Evolutionary conservation across 345 rosid species (phyloP).

Genomic region (Clausena lansium): DNA sequence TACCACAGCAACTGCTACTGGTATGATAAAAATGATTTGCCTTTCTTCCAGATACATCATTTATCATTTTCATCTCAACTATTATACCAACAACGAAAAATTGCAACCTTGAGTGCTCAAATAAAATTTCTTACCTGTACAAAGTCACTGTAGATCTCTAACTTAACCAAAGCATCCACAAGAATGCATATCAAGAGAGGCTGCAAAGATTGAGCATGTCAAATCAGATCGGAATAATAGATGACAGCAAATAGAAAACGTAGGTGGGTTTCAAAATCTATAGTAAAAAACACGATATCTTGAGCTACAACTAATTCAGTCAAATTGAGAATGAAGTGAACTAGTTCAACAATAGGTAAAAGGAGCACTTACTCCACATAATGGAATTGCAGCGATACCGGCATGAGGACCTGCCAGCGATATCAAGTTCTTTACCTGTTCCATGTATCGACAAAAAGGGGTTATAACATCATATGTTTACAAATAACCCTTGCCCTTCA

Average conservation of each 20-base stretch:
- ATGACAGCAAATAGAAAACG: background rate
- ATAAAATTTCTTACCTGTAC: conserved; percentile 53
- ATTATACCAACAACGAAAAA: background rate
- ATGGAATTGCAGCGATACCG: conserved; percentile 80
- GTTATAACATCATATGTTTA: background rate
- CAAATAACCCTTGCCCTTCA: background rate
- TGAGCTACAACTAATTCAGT: background rate
- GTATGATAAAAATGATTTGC: background rate
- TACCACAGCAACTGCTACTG: background rate
- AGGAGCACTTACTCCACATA: conserved; percentile 63
- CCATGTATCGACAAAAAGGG: conserved; percentile 13
- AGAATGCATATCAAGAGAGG: conserved; percentile 55
- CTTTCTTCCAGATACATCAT: background rate
- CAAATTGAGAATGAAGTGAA: background rate
- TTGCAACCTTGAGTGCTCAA: background rate
- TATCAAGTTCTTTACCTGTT: conserved; percentile 76
- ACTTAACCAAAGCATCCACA: conserved; percentile 57
- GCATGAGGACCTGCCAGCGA: conserved; percentile 86
- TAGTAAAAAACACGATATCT: background rate
- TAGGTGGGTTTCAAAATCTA: background rate
- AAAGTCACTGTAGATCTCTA: conserved; percentile 60
- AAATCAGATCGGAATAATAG: conserved; percentile 2
- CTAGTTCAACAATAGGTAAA: background rate
- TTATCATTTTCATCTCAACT: conserved; percentile 1
- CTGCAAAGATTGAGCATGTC: conserved; percentile 33